Conservation (phyloP, 2,329 filamentous ascomycete species). For the Lecanosticta acicola region DNA sequence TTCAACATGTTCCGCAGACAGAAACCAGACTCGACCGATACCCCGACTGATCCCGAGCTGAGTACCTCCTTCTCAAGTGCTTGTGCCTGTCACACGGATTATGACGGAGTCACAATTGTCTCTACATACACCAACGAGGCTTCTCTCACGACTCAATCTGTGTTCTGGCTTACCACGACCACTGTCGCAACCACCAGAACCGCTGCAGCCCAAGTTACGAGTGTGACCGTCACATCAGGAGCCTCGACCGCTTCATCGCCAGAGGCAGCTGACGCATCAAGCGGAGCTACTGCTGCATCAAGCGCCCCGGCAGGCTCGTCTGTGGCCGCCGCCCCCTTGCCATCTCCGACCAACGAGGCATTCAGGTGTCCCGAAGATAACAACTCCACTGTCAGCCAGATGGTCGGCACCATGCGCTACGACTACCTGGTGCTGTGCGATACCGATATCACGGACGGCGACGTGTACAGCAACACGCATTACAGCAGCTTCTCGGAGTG, state of each 20-base stretch:
- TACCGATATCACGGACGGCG: slow-evolving; percentile 27
- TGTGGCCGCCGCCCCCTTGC: slow-evolving; percentile 3
- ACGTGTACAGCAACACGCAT: slow-evolving; percentile 22
- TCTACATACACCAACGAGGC: slow-evolving; percentile 25
- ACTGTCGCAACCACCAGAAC: slow-evolving; percentile 19
- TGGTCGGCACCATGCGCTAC: slow-evolving; percentile 30
- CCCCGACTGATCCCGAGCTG: slow-evolving; percentile 12
- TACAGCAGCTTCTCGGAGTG: slow-evolving; percentile 31
- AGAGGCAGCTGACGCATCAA: neutral
- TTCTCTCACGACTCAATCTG: slow-evolving; percentile 16
- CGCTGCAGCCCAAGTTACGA: slow-evolving; percentile 14
- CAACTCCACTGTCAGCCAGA: slow-evolving; percentile 28
- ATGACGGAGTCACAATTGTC: slow-evolving; percentile 23
- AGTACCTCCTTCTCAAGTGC: slow-evolving; percentile 30
- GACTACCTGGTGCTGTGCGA: slow-evolving; percentile 32
- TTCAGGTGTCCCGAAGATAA: slow-evolving; percentile 32
- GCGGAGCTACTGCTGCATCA: neutral
- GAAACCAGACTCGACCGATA: slow-evolving; percentile 10
- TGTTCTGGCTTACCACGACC: slow-evolving; percentile 18
- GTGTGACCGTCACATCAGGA: slow-evolving; percentile 9
- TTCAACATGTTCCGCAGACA: slow-evolving; percentile 10
- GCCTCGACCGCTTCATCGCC: neutral
- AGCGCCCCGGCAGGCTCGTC: neutral
- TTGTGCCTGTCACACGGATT: slow-evolving; percentile 29
- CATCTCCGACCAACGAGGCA: slow-evolving; percentile 26